Evolutionary conservation across 176 grass and related monocot genomes (phyloP).

Genomic region (Puya raimondii): DNA sequence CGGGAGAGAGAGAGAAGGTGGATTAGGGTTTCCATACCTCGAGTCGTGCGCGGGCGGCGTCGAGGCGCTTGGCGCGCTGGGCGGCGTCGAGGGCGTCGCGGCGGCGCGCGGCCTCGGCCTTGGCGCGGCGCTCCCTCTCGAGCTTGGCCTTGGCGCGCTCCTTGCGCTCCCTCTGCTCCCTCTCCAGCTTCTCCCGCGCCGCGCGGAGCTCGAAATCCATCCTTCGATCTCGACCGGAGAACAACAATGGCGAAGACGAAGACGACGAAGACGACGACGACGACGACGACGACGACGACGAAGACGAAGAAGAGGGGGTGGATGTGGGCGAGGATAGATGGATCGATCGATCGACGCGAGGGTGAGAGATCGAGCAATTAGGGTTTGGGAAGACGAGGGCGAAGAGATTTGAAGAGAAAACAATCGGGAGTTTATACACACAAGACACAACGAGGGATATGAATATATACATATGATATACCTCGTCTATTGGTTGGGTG

Average conservation of each 20-base stretch:
- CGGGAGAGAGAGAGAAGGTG: background rate
- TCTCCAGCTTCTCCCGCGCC: constrained; percentile 80
- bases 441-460: too few relatives aligned
- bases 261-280: too few relatives aligned
- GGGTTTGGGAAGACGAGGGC: too few relatives aligned
- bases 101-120: constrained; percentile 65
- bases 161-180: constrained; percentile 80
- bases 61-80: constrained; percentile 58
- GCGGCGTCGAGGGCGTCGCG: constrained; percentile 67
- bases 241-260: background rate
- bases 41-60: constrained; percentile 44
- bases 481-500: too few relatives aligned
- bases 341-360: too few relatives aligned
- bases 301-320: too few relatives aligned
- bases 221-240: background rate
- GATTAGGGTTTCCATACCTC: constrained; percentile 27
- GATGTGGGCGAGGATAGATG: too few relatives aligned
- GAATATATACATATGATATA: too few relatives aligned
- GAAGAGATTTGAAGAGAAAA: too few relatives aligned
- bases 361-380: too few relatives aligned
- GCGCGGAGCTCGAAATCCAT: constrained; percentile 91
- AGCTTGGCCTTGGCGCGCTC: constrained; percentile 65
- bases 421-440: too few relatives aligned
- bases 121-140: constrained; percentile 58
- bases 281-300: background rate